Percentiles rank a stretch among this genome's conserved stretches.
phyloP scores from a whole-genome alignment of 495 filamentous ascomycete species.

The Aspergillus steynii region DNA sequence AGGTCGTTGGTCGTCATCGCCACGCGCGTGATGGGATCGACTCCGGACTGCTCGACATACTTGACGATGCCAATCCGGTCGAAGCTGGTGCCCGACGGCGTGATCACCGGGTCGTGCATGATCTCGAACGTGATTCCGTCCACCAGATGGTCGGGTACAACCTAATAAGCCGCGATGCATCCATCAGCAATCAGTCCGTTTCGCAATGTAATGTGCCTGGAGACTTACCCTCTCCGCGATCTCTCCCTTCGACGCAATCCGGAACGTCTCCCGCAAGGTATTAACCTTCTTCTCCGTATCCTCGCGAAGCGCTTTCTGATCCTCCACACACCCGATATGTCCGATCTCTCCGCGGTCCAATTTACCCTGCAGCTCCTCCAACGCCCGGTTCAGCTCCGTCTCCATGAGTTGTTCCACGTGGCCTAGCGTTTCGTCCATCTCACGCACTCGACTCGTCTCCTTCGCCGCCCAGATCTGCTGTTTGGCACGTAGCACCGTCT shows the following conservation, averaged over 20 bases:
- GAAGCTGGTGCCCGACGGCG: constrained; percentile 84
- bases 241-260: constrained; percentile 57
- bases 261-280: constrained; percentile 48
- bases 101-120: constrained; percentile 92
- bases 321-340: constrained; percentile 45
- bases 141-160: constrained; percentile 83
- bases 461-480: constrained; percentile 59
- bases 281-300: constrained; percentile 52
- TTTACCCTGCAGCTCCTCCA: constrained; percentile 48
- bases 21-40: constrained; percentile 82
- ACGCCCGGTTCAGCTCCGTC: constrained; percentile 54
- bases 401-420: constrained; percentile 51
- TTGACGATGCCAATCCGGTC: constrained; percentile 86
- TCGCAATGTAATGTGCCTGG: background rate
- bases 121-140: constrained; percentile 89
- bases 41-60: constrained; percentile 71
- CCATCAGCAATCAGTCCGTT: background rate
- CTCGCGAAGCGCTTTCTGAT: constrained; percentile 41
- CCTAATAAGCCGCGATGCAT: constrained; percentile 28
- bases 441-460: constrained; percentile 49
- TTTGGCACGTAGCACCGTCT: constrained; percentile 72
- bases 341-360: constrained; percentile 48
- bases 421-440: constrained; percentile 46
- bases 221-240: constrained; percentile 57
- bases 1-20: constrained; percentile 71